phyloP scores from a whole-genome alignment of 73 alveolate genomes.

The Symbiodinium pilosum region DNA sequence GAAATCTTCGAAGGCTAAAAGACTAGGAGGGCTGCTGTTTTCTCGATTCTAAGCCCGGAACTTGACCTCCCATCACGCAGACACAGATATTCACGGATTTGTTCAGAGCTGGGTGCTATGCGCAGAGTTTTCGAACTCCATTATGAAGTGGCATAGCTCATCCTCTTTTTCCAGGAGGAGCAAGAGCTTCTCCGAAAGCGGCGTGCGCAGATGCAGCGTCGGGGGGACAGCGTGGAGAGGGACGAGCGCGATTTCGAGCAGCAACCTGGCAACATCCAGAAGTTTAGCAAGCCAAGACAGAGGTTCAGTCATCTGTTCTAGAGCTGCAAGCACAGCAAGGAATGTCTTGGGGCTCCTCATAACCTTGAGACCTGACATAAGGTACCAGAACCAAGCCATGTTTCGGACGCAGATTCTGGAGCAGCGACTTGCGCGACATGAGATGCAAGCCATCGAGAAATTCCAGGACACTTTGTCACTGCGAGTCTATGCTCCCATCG shows the following conservation, averaged over 20 bases:
- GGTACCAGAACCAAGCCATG: conserved; percentile 93
- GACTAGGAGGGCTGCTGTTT: too few relatives aligned
- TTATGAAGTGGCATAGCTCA: too few relatives aligned
- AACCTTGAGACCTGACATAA: too few relatives aligned
- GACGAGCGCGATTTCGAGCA: conserved; percentile 90
- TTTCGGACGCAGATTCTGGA: conserved; percentile 94
- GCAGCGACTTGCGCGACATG: conserved; percentile 94
- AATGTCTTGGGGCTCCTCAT: not conserved
- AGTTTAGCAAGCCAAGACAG: too few relatives aligned
- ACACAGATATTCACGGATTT: too few relatives aligned
- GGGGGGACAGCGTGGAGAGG: conserved; percentile 72
- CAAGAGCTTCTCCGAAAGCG: conserved; percentile 88
- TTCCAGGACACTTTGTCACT: conserved; percentile 29
- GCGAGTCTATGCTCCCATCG: not conserved
- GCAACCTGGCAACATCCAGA: not conserved
- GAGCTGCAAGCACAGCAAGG: not conserved
- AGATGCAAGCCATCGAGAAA: conserved; percentile 93
- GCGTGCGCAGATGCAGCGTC: conserved; percentile 93
- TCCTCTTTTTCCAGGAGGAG: conserved; percentile 87
- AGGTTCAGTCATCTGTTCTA: not conserved
- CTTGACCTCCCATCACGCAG: too few relatives aligned
- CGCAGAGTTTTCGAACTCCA: too few relatives aligned
- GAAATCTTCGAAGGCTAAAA: too few relatives aligned
- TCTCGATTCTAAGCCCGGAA: too few relatives aligned
- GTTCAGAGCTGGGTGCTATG: too few relatives aligned